Conservation (phyloP, 371 early-diverging fungal genomes). For the Thermomucor indicae-seudaticae region DNA sequence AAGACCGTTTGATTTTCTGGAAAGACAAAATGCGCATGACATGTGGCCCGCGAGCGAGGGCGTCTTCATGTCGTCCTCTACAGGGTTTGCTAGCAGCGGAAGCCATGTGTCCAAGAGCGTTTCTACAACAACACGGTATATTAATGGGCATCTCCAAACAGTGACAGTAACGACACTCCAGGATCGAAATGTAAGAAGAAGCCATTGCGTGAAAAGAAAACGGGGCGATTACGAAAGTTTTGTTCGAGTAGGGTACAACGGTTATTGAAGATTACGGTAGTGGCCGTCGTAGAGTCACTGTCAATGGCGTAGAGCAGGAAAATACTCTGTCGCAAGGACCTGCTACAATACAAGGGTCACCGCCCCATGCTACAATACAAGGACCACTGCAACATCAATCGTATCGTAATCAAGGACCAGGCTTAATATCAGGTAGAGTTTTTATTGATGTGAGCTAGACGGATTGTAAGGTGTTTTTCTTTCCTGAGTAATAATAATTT, state of each 20-base stretch:
- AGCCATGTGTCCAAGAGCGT: constrained; percentile 22
- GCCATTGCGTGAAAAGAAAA: neutral
- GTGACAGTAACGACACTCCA: constrained; percentile 28
- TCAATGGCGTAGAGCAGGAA: constrained; percentile 34
- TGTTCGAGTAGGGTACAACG: constrained; percentile 19
- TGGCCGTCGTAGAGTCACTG: constrained; percentile 17
- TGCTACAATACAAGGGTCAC: no score
- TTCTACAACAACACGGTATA: constrained; percentile 17
- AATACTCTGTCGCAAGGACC: constrained; percentile 6
- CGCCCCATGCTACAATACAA: no score
- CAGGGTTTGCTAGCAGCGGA: constrained; percentile 8
- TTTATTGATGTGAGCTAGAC: no score
- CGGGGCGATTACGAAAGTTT: neutral
- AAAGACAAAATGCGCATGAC: no score
- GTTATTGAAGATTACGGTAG: constrained; percentile 38
- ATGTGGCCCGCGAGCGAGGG: neutral
- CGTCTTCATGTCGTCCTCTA: neutral
- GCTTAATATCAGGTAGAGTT: no score
- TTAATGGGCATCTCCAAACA: constrained; percentile 32
- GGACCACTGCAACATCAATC: no score
- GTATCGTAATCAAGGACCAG: no score
- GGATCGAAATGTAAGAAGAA: constrained; percentile 24
- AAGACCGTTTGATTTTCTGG: neutral
- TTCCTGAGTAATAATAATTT: no score
- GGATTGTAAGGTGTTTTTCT: no score